phyloP scores from a whole-genome alignment of 805 yeast genomes.

The Metschnikowia anglica region DNA sequence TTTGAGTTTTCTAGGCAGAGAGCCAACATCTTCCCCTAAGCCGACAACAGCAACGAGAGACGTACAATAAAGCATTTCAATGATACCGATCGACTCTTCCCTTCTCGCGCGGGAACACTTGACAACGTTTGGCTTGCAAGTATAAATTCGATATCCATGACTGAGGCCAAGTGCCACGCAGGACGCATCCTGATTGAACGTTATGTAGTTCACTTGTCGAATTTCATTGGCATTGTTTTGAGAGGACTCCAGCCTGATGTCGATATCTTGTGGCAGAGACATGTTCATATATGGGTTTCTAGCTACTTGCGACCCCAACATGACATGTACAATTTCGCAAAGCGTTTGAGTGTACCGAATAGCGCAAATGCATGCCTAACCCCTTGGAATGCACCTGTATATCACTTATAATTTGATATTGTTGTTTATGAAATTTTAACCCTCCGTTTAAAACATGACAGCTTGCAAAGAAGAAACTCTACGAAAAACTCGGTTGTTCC shows the following conservation, averaged over 20 bases:
- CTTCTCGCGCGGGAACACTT: slow-evolving; percentile 34
- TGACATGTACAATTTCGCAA: not conserved
- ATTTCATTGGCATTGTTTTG: slow-evolving; percentile 1
- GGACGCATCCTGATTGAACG: slow-evolving; percentile 84
- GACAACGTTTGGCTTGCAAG: slow-evolving; percentile 80
- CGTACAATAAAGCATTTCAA: slow-evolving; percentile 90
- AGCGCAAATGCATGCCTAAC: slow-evolving; percentile 4
- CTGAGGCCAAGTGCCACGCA: slow-evolving; percentile 76
- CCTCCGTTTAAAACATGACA: not conserved
- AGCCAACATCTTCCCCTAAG: slow-evolving; percentile 64
- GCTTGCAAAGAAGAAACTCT: not conserved
- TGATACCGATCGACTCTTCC: slow-evolving; percentile 60
- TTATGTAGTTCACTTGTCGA: slow-evolving; percentile 37
- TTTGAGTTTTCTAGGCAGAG: slow-evolving; percentile 78
- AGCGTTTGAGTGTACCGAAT: not conserved
- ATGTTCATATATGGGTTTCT: slow-evolving; percentile 6
- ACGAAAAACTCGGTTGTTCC: too few species aligned
- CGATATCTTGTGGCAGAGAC: slow-evolving; percentile 8
- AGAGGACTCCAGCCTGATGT: slow-evolving; percentile 6
- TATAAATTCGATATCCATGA: slow-evolving; percentile 68
- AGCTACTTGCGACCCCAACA: slow-evolving; percentile 6
- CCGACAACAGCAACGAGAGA: slow-evolving; percentile 84
- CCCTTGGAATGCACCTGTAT: not conserved
- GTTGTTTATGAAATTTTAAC: not conserved
- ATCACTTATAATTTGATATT: not conserved